Evolutionary conservation across 176 grass and related monocot genomes (phyloP), one percentile per base, ranked within the genome.

Genomic region (Oryza rufipogon): DNA sequence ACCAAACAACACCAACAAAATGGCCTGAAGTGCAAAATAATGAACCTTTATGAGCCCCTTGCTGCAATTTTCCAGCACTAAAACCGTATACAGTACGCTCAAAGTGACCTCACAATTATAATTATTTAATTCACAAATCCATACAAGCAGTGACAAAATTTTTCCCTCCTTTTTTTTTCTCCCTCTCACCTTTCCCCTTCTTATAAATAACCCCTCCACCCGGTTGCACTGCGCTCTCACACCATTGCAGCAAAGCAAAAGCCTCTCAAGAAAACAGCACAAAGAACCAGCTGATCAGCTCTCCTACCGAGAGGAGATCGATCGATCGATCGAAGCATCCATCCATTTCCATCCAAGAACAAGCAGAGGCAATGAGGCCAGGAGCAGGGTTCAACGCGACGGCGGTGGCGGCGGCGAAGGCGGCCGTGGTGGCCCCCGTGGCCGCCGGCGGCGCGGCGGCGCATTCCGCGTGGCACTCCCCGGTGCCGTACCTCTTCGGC

Each of bases 401-500:
- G 41, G 88, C 88, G 38, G 73, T 70, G 75, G 84, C 74, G 75
- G 84, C 65, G 9, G 84, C 86, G 47, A 86, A 41, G 41, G 87
- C 76, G 10, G 78, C 65, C 11, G 78, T 70, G 69, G 60, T 75
- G 0, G 80, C 85, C 17, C 80, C 81, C 0, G 64, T 66, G 49
- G 79, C 60, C 12, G 64, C 28, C 6, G 81, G 33, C 23, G 79
- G 82, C 17, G 89, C 73, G 16, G 89, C 73, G 16, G 87, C 66
- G 10, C 89, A 93, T 85, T 93, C 93, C 1, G 83, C 87, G 42
- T 98, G 96, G 96, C 96, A 98, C 85, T 98, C 96, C 54, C 93
- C 96, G 49, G 93, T 98, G 38, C 96, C 96, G 70, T 98, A 98
- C 87, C 89, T 98, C 28, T 98, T 98, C 77, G 96, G 93, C 42